A percentile compares a stretch with the other conserved stretches of the same genome.
phyloP scores from a whole-genome alignment of 148 eudicot species.

The Rhododendron williamsianum region DNA sequence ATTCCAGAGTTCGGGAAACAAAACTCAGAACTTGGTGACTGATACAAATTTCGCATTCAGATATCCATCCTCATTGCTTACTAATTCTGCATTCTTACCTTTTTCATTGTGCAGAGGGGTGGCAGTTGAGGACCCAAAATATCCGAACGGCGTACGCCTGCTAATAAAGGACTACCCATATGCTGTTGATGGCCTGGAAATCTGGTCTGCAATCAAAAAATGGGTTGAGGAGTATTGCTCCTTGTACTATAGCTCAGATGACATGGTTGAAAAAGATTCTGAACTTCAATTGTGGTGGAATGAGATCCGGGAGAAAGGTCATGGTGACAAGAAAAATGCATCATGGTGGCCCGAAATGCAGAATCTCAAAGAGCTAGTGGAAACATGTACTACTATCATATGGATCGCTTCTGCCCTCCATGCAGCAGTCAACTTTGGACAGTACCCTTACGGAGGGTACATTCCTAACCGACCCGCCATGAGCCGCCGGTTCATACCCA shows the following conservation, averaged over 20 bases:
- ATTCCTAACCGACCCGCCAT: slow-evolving; percentile 72
- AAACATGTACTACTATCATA: slow-evolving; percentile 60
- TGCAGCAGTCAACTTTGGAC: slow-evolving; percentile 85
- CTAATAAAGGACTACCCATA: slow-evolving; percentile 84
- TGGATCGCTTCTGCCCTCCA: slow-evolving; percentile 89
- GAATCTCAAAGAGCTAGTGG: slow-evolving; percentile 39
- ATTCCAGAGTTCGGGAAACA: neutral
- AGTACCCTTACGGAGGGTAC: slow-evolving; percentile 78
- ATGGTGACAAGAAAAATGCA: slow-evolving; percentile 68
- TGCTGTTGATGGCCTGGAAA: slow-evolving; percentile 79
- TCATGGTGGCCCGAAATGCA: slow-evolving; percentile 82
- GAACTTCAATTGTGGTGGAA: slow-evolving; percentile 86
- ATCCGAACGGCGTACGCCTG: slow-evolving; percentile 52
- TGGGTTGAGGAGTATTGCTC: slow-evolving; percentile 77
- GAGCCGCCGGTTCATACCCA: slow-evolving; percentile 67
- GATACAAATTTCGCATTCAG: neutral
- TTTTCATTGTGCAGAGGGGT: slow-evolving; percentile 53
- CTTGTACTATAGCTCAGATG: slow-evolving; percentile 49
- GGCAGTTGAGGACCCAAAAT: slow-evolving; percentile 61
- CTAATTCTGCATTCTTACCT: neutral
- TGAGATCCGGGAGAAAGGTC: slow-evolving; percentile 66
- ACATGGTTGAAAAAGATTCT: slow-evolving; percentile 35
- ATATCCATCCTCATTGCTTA: neutral
- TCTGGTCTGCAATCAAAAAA: slow-evolving; percentile 68
- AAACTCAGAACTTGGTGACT: neutral